Conservation (phyloP, 1,284 basidiomycete species). For the Rhodotorula sp. region DNA sequence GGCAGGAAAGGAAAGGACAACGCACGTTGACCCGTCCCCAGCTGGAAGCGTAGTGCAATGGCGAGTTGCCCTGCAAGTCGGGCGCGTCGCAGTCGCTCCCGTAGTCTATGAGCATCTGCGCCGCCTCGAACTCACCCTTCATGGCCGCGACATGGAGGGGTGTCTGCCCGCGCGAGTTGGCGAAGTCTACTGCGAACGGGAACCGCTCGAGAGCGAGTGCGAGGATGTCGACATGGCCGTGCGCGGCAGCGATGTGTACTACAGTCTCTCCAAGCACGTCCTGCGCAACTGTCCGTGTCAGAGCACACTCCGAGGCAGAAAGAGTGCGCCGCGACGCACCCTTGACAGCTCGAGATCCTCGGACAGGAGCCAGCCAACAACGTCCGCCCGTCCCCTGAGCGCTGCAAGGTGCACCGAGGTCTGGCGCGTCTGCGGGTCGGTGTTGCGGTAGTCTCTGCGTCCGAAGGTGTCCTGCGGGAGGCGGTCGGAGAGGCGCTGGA, state of each 20-base stretch:
- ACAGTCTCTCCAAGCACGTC: conserved; percentile 37
- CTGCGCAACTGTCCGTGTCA: neutral
- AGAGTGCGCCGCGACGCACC: conserved; percentile 57
- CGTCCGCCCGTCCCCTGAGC: conserved; percentile 77
- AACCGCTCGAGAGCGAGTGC: conserved; percentile 16
- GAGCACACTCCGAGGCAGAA: too few species aligned
- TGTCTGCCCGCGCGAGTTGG: conserved; percentile 81
- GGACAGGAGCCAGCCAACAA: conserved; percentile 75
- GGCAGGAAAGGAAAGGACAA: conserved; percentile 22
- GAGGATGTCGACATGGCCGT: conserved; percentile 22
- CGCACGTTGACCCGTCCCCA: conserved; percentile 77
- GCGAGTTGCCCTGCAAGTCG: conserved; percentile 87
- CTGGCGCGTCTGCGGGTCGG: conserved; percentile 68
- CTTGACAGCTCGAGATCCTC: conserved; percentile 82
- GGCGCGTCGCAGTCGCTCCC: conserved; percentile 83
- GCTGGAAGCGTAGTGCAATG: conserved; percentile 84
- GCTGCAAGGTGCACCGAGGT: conserved; percentile 88
- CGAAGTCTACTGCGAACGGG: conserved; percentile 79
- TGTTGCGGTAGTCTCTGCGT: conserved; percentile 72
- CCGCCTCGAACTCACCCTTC: conserved; percentile 84
- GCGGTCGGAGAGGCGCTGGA: conserved; percentile 28
- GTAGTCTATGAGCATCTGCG: conserved; percentile 83
- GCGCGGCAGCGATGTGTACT: conserved; percentile 31
- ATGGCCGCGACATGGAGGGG: conserved; percentile 83
- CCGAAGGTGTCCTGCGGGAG: conserved; percentile 19